These are phyloP conservation scores for Malassezia brasiliensis DNA, from an alignment of 1,284 basidiomycete species.

Conservation along the genomic window DNA sequence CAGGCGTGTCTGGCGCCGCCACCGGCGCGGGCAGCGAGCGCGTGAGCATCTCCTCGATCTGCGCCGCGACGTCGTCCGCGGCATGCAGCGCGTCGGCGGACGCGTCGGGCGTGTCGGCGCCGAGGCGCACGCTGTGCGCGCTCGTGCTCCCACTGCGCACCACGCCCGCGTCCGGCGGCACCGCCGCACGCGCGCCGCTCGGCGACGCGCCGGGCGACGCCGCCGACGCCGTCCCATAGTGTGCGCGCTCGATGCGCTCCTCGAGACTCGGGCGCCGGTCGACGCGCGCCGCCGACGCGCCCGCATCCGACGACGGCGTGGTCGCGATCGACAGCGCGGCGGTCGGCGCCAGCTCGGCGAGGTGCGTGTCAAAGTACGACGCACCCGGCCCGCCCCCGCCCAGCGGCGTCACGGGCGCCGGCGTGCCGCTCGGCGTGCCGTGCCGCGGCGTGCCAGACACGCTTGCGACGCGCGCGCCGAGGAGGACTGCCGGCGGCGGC, in stretches of 20 bases:
- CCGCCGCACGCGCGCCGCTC: not conserved
- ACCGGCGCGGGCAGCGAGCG: not conserved
- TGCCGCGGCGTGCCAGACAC: not conserved
- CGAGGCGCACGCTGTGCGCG: not conserved
- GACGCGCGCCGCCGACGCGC: too few relatives aligned
- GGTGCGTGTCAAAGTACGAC: not conserved
- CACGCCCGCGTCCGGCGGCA: not conserved
- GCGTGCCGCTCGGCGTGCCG: not conserved
- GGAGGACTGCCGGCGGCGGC: not conserved
- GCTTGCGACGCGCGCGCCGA: not conserved
- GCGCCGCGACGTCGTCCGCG: not conserved
- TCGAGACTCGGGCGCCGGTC: too few relatives aligned
- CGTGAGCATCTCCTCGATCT: constrained; percentile 10
- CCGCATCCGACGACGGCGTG: not conserved
- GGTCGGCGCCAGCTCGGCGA: not conserved
- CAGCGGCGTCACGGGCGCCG: not conserved
- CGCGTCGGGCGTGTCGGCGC: not conserved
- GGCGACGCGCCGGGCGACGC: not conserved
- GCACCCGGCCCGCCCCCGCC: too few relatives aligned
- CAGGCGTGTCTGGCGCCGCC: not conserved
- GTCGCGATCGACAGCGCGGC: not conserved
- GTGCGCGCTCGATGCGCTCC: too few relatives aligned
- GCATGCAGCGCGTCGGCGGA: not conserved
- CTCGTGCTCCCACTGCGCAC: not conserved
- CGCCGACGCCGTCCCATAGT: not conserved